Percentiles rank a stretch among this genome's conserved stretches.
phyloP scores from a whole-genome alignment of 441 rosid species.

The Aleurites moluccanus region DNA sequence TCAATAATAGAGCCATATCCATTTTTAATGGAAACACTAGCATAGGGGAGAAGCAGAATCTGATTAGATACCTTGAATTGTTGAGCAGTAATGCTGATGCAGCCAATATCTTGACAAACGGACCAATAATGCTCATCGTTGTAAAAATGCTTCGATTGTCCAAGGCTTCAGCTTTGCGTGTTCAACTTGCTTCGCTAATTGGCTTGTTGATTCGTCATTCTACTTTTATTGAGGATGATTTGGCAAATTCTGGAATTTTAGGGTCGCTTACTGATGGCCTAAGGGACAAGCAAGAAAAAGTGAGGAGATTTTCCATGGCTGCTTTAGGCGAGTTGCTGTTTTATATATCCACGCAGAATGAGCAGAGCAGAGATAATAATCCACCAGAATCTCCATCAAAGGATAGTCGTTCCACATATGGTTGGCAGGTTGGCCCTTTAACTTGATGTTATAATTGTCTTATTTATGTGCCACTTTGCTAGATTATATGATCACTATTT shows the following conservation, averaged over 20 bases:
- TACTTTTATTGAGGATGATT: conserved; percentile 74
- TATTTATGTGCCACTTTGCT: neutral
- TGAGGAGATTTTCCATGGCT: conserved; percentile 94
- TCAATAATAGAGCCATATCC: conserved; percentile 54
- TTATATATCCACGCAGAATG: conserved; percentile 92
- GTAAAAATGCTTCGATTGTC: conserved; percentile 89
- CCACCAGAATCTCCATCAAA: conserved; percentile 82
- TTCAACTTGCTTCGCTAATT: conserved; percentile 87
- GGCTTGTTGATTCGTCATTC: conserved; percentile 95
- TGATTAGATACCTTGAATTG: conserved; percentile 83
- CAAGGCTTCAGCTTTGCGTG: conserved; percentile 82
- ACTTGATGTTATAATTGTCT: conserved; percentile 6
- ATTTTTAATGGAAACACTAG: conserved; percentile 67
- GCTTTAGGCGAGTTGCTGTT: conserved; percentile 95
- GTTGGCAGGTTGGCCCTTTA: conserved; percentile 83
- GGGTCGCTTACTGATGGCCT: conserved; percentile 90
- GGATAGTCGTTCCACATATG: conserved; percentile 58
- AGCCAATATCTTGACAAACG: conserved; percentile 85
- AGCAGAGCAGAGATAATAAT: conserved; percentile 59
- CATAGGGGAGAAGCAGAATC: conserved; percentile 83
- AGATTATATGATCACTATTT: conserved; percentile 6
- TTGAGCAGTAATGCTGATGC: conserved; percentile 83
- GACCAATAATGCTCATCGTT: conserved; percentile 87
- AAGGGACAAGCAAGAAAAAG: conserved; percentile 93
- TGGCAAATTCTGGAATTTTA: conserved; percentile 86